Evolutionary conservation across 495 filamentous ascomycete genomes (phyloP), one percentile per base, ranked within the genome.

Genomic region (Aspergillus steynii): DNA sequence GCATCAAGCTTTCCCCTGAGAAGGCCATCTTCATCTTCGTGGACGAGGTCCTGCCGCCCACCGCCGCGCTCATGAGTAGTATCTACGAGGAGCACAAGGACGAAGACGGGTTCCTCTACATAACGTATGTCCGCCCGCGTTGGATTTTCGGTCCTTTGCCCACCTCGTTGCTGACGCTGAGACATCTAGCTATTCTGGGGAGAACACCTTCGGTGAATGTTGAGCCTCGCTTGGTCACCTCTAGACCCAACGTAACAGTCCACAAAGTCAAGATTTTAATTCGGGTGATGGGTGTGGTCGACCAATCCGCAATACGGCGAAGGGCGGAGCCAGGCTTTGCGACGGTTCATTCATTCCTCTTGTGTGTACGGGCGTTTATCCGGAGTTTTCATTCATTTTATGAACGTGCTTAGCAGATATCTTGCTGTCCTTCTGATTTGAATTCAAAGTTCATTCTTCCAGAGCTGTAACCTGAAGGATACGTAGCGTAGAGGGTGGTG

Each of bases 1-100:
- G 95, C 67, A 99, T 99, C 83, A 99, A 99, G 91, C 84, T 99
- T 56, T 97, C 93, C 10, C 95, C 95, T 7, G 95, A 99, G 83
- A 99, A 99, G 84, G 95, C 95, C 66, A 99, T 99, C 83, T 99
- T 99, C 85, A 99, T 99, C 85, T 99, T 98, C 81, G 95, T 99
- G 65, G 95, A 98, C 72, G 95, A 97, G 83, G 94, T 98, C 42
- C 86, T 99, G 29, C 95, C 95, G 42, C 95, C 95, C 0, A 98
- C 95, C 3, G 95, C 95, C 50, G 95, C 95, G 51, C 87, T 99
- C 50, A 99, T 99, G 95, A 96, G 91, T 85, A 92, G 88, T 74
- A 99, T 99, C 78, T 99, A 98, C 75, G 95, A 99, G 77, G 95
- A 99, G 77, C 94, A 97, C 86, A 97, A 97, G 79, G 82, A 84